phyloP scores from a whole-genome alignment of 768 basidiomycete genomes.

The Termitomyces heimii region DNA sequence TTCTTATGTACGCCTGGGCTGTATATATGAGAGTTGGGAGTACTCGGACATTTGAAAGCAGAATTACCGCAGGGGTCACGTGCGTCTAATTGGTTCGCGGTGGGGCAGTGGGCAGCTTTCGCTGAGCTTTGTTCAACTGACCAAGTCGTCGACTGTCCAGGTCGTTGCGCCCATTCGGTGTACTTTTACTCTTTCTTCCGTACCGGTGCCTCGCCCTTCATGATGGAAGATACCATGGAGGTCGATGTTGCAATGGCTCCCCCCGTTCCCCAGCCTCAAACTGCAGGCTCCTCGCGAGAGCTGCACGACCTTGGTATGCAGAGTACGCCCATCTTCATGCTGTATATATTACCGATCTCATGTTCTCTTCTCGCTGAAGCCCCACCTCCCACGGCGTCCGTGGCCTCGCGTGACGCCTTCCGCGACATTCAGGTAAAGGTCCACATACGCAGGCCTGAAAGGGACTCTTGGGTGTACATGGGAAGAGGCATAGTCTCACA shows the following conservation, averaged over 20 bases:
- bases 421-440: constrained; percentile 82
- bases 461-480: constrained; percentile 76
- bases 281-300: constrained; percentile 11
- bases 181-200: background rate
- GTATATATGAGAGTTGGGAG: background rate
- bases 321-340: constrained; percentile 7
- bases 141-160: background rate
- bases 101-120: background rate
- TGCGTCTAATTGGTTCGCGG: constrained; percentile 14
- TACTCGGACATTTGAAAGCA: too few relatives aligned
- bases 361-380: constrained; percentile 4
- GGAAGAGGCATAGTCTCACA: constrained; percentile 75
- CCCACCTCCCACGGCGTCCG: constrained; percentile 14
- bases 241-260: constrained; percentile 29
- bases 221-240: constrained; percentile 41
- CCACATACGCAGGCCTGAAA: constrained; percentile 73
- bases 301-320: constrained; percentile 14
- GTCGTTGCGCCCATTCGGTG: background rate
- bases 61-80: constrained; percentile 1
- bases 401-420: constrained; percentile 48
- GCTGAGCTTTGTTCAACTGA: background rate
- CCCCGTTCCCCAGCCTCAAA: constrained; percentile 12
- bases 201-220: background rate
- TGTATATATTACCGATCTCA: background rate
- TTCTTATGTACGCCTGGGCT: background rate